These are phyloP conservation scores for Aspergillus ruber DNA, from an alignment of 2,329 filamentous ascomycete genomes.

Conservation along the genomic window DNA sequence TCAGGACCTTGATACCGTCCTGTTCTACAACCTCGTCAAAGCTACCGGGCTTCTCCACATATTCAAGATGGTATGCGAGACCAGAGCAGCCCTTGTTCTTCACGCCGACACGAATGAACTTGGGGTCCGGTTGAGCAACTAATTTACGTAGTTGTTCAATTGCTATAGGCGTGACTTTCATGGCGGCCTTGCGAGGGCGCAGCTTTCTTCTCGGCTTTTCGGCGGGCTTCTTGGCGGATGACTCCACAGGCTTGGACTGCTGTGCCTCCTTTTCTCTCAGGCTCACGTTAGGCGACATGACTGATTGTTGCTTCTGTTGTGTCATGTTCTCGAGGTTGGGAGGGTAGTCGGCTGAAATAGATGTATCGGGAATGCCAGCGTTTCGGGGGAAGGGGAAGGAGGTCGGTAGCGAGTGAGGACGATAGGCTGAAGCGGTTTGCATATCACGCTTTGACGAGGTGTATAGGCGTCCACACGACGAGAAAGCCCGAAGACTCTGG, in stretches of 20 bases:
- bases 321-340: slow-evolving; percentile 44
- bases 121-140: slow-evolving; percentile 78
- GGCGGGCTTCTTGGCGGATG: slow-evolving; percentile 31
- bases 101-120: slow-evolving; percentile 89
- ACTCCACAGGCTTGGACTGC: slow-evolving; percentile 49
- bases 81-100: slow-evolving; percentile 92
- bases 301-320: slow-evolving; percentile 35
- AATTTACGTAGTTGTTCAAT: slow-evolving; percentile 71
- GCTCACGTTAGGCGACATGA: slow-evolving; percentile 34
- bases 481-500: slow-evolving; percentile 42
- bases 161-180: slow-evolving; percentile 74
- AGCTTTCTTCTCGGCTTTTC: slow-evolving; percentile 61
- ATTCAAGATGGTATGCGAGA: slow-evolving; percentile 87
- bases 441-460: slow-evolving; percentile 55
- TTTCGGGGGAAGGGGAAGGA: slow-evolving; percentile 54
- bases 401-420: slow-evolving; percentile 52
- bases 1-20: slow-evolving; percentile 89
- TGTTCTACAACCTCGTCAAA: slow-evolving; percentile 94
- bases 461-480: slow-evolving; percentile 36
- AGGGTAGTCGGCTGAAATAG: slow-evolving; percentile 50
- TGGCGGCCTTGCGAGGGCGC: slow-evolving; percentile 79
- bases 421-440: slow-evolving; percentile 60
- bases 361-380: slow-evolving; percentile 53
- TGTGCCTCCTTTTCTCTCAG: slow-evolving; percentile 61
- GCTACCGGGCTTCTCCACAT: slow-evolving; percentile 78